Conservation (phyloP, 148 eudicot genomes). For the Selenicereus undatus region DNA sequence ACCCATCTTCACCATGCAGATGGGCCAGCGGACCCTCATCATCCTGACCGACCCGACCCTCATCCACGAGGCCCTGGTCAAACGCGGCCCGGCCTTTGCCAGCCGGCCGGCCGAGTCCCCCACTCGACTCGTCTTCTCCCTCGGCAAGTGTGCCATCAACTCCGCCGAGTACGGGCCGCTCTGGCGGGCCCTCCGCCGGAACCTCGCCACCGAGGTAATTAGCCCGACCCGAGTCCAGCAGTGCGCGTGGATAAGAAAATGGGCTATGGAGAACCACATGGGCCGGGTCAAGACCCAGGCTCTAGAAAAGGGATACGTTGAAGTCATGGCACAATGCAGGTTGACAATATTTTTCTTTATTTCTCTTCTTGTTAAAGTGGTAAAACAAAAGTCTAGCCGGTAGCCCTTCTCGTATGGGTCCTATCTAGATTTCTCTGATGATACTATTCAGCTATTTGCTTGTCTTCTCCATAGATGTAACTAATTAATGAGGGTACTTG, state of each 20-base stretch:
- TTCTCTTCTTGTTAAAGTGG: no score
- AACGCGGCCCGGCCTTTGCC: slow-evolving; percentile 62
- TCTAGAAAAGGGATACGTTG: slow-evolving; percentile 44
- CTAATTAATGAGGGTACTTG: no score
- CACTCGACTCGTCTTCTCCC: slow-evolving; percentile 68
- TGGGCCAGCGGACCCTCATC: slow-evolving; percentile 86
- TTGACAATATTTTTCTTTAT: slow-evolving; percentile 34
- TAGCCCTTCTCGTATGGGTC: neutral
- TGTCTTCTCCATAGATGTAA: neutral
- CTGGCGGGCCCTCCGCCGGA: slow-evolving; percentile 73
- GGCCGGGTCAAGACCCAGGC: slow-evolving; percentile 45
- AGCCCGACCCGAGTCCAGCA: slow-evolving; percentile 64
- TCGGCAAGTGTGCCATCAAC: slow-evolving; percentile 92
- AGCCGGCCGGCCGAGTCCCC: slow-evolving; percentile 84
- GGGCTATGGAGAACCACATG: slow-evolving; percentile 71
- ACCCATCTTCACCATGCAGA: slow-evolving; percentile 87
- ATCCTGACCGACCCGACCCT: slow-evolving; percentile 70
- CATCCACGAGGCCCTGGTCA: slow-evolving; percentile 86
- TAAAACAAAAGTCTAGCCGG: neutral
- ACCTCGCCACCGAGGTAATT: slow-evolving; percentile 77
- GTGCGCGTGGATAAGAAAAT: slow-evolving; percentile 79
- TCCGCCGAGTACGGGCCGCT: slow-evolving; percentile 80
- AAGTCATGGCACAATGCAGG: slow-evolving; percentile 78
- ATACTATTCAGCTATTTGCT: neutral
- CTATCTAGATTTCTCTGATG: neutral